Base-by-base conservation (phyloP, 805 yeast species). In the Candida sphagnicola region DNA sequence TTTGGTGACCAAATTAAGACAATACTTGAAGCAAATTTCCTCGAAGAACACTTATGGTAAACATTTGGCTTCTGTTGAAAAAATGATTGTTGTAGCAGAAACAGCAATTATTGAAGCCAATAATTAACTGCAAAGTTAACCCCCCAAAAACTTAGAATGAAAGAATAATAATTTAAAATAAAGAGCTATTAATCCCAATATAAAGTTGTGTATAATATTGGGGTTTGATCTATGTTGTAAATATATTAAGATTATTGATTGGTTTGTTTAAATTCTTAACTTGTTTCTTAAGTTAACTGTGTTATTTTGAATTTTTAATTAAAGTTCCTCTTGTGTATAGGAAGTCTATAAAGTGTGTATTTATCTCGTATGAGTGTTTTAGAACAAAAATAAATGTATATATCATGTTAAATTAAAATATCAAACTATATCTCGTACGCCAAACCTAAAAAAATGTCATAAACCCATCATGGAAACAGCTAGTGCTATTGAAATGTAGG, bases 41-140 rank as follows among this genome's bases (percentile, higher is more conserved):
- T 57, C 63, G 37, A 80, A 78, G 59, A 75, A 77, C 38, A 73
- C 75, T 37, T 82, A 79, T 53, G 95, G 95, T 15, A 87, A 87
- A 64, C 95, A 87, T 54, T 67, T 86, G 46, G 90, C 89, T 3
- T 80, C 88, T 18, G 87, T 85, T 47, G 95, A 86, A 56, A 82
- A 84, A 57, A 70, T 82, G 66, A 73, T 76, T 44, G 71, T 73
- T 8, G 72, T 77, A 38, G 75, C 80, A 25, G 80, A 76, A 44
- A 65, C 72, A 21, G 73, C 74, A 13, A 54, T 67, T 37, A 53
- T 57, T 19, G 72, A 67, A 37, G 70, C 70, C 8, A 70, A 63
- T 13, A 60, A 54, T n/a, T 37, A 35, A 23, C 19, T 37, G 16
- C 18, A 19, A 21, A 21, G 24, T 21, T 21, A 10, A 6, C 24